Evolutionary conservation across 768 basidiomycete genomes (phyloP), one percentile per base, ranked within the genome.

Genomic region (Harrya chromipes): DNA sequence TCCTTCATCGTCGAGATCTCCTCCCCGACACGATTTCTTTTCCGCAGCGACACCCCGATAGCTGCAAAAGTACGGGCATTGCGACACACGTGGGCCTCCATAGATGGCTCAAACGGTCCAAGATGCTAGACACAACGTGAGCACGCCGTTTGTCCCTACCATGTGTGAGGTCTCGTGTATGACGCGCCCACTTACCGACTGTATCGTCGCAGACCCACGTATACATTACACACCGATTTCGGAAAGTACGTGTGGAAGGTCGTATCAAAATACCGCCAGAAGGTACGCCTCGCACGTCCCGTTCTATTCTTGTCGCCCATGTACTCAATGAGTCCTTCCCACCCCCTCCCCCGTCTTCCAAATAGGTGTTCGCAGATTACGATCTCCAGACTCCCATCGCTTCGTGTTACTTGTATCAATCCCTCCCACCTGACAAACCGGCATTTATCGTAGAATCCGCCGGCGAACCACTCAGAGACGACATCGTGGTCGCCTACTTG

Each of bases 401-500:
- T 1, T 55, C 53, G 12, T 67, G 56, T 46, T 47, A 55, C 40
- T 52, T 63, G 27, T 42, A 61, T 10, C 40, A 21, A 8, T 40
- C 51, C 1, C 41, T 45, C 24, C 35, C 52, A 4, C 16, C 12
- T 1, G 23, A n/a, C 16, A 47, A 52, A 20, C 67, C 63, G 0
- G 62, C 60, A 2, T 49, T 67, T 24, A 12, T 61, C 23, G 40
- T 69, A 14, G 56, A 65, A 27, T 50, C 52, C 7, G 23, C 36
- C 14, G 61, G 59, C 3, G 66, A 67, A 44, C 61, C 61, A 4
- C 47, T 67, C 12, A 51, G 66, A 21, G 67, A 67, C n/a, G 67
- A 65, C 7, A 54, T 69, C 33, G 47, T 63, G 12, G 49, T 69
- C 14, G 58, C 55, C 9, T 67, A 69, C 46, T 38, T 65, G 21